A percentile compares a stretch with the other conserved stretches of the same genome.
Conservation (phyloP, 352 stramenopile genomes). For the Peronosclerospora sorghi region DNA sequence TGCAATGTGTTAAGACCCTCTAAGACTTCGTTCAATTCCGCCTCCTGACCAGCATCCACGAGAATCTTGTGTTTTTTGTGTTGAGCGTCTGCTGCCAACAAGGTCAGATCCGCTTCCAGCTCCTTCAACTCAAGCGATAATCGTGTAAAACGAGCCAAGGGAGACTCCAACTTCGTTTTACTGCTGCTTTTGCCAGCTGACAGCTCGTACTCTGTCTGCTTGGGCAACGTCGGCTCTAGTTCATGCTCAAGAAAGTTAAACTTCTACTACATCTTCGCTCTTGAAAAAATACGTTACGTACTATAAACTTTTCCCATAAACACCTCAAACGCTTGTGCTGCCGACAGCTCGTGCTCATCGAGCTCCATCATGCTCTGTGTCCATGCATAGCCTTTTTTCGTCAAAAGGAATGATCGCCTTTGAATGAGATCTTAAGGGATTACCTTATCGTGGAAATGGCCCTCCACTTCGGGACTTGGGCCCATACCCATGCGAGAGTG, state of each 20-base stretch:
- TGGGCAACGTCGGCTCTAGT: constrained; percentile 35
- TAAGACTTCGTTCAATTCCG: constrained; percentile 55
- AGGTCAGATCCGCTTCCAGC: constrained; percentile 47
- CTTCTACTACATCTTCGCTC: neutral
- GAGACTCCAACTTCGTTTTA: constrained; percentile 39
- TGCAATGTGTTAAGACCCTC: constrained; percentile 46
- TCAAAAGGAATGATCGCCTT: too few relatives aligned
- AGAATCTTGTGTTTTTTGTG: constrained; percentile 39
- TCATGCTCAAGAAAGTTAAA: neutral
- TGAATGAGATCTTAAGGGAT: neutral
- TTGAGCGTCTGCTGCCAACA: constrained; percentile 31
- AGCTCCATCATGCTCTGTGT: constrained; percentile 44
- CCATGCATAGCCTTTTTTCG: neutral
- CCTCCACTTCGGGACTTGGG: constrained; percentile 22
- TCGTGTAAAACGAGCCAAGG: constrained; percentile 56
- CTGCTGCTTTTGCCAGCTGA: constrained; percentile 6
- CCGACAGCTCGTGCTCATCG: constrained; percentile 39
- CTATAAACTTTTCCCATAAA: constrained; percentile 83
- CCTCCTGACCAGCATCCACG: constrained; percentile 54
- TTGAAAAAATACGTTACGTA: constrained; percentile 13
- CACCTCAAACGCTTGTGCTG: constrained; percentile 52
- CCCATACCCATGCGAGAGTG: constrained; percentile 6
- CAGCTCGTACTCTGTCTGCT: constrained; percentile 46
- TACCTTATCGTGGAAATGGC: constrained; percentile 53
- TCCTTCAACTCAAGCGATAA: constrained; percentile 62